phyloP scores from a whole-genome alignment of 371 early-diverging fungal genomes.

The Nematocida parisii region DNA sequence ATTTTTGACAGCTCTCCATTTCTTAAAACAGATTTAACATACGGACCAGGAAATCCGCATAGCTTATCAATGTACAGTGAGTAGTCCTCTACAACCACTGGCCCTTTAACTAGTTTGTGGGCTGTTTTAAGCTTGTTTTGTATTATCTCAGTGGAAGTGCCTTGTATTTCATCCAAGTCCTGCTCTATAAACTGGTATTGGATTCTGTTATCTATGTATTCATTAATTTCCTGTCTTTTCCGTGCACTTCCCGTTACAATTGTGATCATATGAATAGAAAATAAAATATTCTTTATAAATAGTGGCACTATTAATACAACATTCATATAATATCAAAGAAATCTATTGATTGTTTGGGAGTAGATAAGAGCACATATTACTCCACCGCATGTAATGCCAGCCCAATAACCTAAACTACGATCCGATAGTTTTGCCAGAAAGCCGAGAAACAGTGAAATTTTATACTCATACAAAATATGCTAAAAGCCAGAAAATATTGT shows the following conservation, averaged over 20 bases:
- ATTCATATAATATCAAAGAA: no score
- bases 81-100: conserved; percentile 52
- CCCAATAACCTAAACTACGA: no score
- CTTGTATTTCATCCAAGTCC: conserved; percentile 51
- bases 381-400: no score
- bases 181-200: conserved; percentile 11
- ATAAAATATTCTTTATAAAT: neutral
- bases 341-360: no score
- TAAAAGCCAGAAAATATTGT: no score
- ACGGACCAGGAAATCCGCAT: conserved; percentile 56
- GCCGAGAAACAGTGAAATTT: no score
- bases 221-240: conserved; percentile 42
- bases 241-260: conserved; percentile 50
- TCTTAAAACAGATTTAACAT: conserved; percentile 34
- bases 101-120: conserved; percentile 24
- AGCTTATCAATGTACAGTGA: conserved; percentile 50
- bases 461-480: no score
- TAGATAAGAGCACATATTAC: no score
- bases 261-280: conserved; percentile 19
- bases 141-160: conserved; percentile 25
- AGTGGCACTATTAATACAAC: no score
- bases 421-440: no score
- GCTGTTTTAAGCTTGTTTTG: conserved; percentile 32
- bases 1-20: conserved; percentile 20
- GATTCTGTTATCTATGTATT: conserved; percentile 21